These are phyloP conservation scores for Barnettozyma sucrosica DNA, from an alignment of 805 yeast genomes.

Conservation along the genomic window DNA sequence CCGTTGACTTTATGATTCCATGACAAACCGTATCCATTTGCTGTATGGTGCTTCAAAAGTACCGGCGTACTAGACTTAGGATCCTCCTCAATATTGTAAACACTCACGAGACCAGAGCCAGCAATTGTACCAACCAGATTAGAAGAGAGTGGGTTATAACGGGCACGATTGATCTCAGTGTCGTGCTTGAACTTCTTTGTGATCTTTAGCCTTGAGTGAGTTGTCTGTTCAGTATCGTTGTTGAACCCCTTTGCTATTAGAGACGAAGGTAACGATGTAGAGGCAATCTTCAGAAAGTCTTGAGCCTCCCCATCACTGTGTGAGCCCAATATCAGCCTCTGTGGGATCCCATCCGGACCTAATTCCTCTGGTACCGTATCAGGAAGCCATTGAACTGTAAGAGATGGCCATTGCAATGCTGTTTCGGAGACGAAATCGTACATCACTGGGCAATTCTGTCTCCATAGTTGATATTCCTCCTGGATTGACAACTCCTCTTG, in stretches of 20 bases:
- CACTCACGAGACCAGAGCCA: slow-evolving; percentile 55
- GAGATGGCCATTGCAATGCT: slow-evolving; percentile 75
- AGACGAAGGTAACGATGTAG: slow-evolving; percentile 51
- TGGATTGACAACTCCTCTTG: slow-evolving; percentile 30
- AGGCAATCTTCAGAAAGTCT: slow-evolving; percentile 60
- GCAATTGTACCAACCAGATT: slow-evolving; percentile 57
- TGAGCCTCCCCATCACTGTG: slow-evolving; percentile 67
- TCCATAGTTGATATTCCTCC: slow-evolving; percentile 72
- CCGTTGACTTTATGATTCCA: slow-evolving; percentile 52
- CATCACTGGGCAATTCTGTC: slow-evolving; percentile 75
- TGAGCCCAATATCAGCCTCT: slow-evolving; percentile 61
- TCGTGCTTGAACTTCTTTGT: slow-evolving; percentile 54
- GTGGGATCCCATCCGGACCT: slow-evolving; percentile 28
- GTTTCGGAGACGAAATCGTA: slow-evolving; percentile 80
- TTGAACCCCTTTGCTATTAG: slow-evolving; percentile 18
- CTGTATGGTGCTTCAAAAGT: slow-evolving; percentile 45
- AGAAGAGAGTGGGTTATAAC: slow-evolving; percentile 60
- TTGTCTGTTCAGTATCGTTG: slow-evolving; percentile 24
- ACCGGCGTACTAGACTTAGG: slow-evolving; percentile 23
- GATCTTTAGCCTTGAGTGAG: slow-evolving; percentile 53
- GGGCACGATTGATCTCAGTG: slow-evolving; percentile 67
- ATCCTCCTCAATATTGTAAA: slow-evolving; percentile 37
- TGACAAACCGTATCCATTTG: slow-evolving; percentile 70
- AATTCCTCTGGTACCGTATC: slow-evolving; percentile 23
- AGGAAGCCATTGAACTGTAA: slow-evolving; percentile 76